Evolutionary conservation across 2,329 filamentous ascomycete species (phyloP).

Genomic region (Beauveria sp.): DNA sequence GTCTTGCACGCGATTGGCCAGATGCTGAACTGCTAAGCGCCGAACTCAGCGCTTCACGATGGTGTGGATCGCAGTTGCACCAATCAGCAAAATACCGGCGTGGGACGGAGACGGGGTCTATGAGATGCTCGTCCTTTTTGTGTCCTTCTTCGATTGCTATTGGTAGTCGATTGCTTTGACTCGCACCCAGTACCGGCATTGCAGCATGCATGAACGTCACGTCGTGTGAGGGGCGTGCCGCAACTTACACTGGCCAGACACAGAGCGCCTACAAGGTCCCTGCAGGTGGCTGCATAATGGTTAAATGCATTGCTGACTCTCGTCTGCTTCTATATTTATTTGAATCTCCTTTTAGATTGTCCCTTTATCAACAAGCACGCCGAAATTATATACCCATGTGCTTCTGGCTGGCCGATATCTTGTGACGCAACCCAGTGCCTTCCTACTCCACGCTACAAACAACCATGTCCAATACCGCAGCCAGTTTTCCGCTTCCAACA

Average conservation of each 20-base stretch:
- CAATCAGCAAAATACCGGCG: constrained; percentile 8
- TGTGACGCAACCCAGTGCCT: constrained; percentile 27
- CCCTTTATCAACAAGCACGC: not conserved
- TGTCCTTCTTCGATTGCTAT: not conserved
- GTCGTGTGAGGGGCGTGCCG: not conserved
- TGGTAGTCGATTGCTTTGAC: not conserved
- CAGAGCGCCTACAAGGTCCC: not conserved
- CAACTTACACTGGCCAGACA: not conserved
- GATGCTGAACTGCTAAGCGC: not conserved
- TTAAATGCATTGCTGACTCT: not conserved
- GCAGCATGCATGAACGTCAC: constrained; percentile 5
- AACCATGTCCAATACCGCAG: constrained; percentile 1
- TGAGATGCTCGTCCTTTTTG: not conserved
- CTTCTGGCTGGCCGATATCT: constrained; percentile 25
- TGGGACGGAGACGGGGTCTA: not conserved
- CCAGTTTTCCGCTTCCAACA: constrained; percentile 13
- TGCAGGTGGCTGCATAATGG: not conserved
- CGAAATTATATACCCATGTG: not conserved
- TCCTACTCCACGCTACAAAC: constrained; percentile 36
- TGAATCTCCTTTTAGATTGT: not conserved
- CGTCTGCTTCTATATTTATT: not conserved
- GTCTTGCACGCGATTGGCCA: constrained; percentile 3
- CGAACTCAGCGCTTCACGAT: constrained; percentile 11
- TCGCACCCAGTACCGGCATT: constrained; percentile 1
- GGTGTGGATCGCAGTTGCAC: constrained; percentile 7